Percentiles rank a stretch among this genome's conserved stretches.
Evolutionary conservation across 2,329 filamentous ascomycete genomes (phyloP).

Genomic region (Hawksworthiomyces lignivorus): DNA sequence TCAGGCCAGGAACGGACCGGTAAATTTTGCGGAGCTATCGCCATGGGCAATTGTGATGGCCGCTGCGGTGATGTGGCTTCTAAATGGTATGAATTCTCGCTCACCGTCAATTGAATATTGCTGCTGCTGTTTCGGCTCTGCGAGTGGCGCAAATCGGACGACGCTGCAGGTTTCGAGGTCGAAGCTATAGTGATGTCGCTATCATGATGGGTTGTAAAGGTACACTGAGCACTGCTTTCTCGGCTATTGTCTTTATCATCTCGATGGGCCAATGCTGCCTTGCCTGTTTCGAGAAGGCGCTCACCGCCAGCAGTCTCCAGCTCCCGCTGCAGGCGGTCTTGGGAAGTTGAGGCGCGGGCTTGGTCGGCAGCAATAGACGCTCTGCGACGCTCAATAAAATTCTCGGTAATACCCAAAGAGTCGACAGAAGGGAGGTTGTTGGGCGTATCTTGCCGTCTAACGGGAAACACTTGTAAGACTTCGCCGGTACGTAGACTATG

Average conservation of each 20-base stretch:
- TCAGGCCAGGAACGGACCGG: slow-evolving; percentile 15
- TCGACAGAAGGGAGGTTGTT: slow-evolving; percentile 14
- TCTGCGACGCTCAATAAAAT: slow-evolving; percentile 15
- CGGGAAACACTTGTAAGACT: slow-evolving; percentile 14
- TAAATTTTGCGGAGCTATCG: slow-evolving; percentile 9
- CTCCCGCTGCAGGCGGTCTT: slow-evolving; percentile 13
- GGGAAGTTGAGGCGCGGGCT: slow-evolving; percentile 8
- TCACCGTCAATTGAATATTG: slow-evolving; percentile 3
- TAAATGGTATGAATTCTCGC: background rate
- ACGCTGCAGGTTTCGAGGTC: too few relatives aligned
- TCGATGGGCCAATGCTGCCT: slow-evolving; percentile 12
- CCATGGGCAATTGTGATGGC: background rate
- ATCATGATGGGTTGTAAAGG: too few relatives aligned
- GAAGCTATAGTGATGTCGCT: too few relatives aligned
- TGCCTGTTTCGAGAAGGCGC: slow-evolving; percentile 14
- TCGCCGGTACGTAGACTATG: slow-evolving; percentile 14
- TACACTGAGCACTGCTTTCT: too few relatives aligned
- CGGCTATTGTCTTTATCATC: background rate
- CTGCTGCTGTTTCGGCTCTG: slow-evolving; percentile 1
- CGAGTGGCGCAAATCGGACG: background rate
- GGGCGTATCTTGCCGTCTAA: slow-evolving; percentile 11
- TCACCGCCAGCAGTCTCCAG: slow-evolving; percentile 12
- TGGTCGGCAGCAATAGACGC: slow-evolving; percentile 11
- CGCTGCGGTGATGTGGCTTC: background rate
- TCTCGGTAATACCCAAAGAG: slow-evolving; percentile 13